phyloP scores from a whole-genome alignment of 768 basidiomycete species.

The Suillus weaverae region DNA sequence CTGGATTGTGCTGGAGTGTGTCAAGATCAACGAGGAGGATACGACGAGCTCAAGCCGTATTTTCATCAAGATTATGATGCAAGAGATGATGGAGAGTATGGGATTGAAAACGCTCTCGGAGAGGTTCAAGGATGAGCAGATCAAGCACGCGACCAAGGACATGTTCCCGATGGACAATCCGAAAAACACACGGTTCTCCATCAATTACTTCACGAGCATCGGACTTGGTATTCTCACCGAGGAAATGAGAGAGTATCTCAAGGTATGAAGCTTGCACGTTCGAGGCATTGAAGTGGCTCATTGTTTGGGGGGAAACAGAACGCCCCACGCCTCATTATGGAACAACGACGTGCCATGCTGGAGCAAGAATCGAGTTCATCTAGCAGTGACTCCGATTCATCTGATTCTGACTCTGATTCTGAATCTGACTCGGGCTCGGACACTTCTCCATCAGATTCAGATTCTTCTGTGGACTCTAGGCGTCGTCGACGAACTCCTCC shows the following conservation, averaged over 20 bases:
- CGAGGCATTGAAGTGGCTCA: slow-evolving; percentile 7
- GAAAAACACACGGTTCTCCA: slow-evolving; percentile 93
- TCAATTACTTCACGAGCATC: slow-evolving; percentile 98
- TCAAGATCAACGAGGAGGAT: slow-evolving; percentile 97
- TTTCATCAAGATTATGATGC: slow-evolving; percentile 95
- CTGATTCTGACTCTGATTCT: slow-evolving; percentile 37
- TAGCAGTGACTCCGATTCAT: slow-evolving; percentile 43
- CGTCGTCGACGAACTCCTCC: slow-evolving; percentile 33
- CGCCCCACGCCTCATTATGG: slow-evolving; percentile 90
- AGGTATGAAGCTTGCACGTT: slow-evolving; percentile 48
- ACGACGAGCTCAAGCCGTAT: slow-evolving; percentile 96
- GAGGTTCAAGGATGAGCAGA: slow-evolving; percentile 85
- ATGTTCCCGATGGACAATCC: slow-evolving; percentile 98
- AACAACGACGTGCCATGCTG: slow-evolving; percentile 86
- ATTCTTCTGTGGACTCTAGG: slow-evolving; percentile 34
- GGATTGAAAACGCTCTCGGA: slow-evolving; percentile 85
- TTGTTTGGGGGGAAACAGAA: slow-evolving; percentile 53
- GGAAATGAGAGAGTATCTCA: slow-evolving; percentile 94
- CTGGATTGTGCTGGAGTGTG: slow-evolving; percentile 80
- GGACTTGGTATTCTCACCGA: slow-evolving; percentile 90
- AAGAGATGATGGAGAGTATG: slow-evolving; percentile 93
- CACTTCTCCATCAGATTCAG: slow-evolving; percentile 39
- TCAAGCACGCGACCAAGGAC: slow-evolving; percentile 66
- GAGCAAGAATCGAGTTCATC: slow-evolving; percentile 61
- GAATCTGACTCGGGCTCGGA: slow-evolving; percentile 43